These are phyloP conservation scores for Brassica napus DNA, from an alignment of 345 rosid genomes.

Conservation along the genomic window Da-Ae NC_063443.1:18114001-18114500, in stretches of 20 bases:
- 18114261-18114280: conserved; percentile 16
- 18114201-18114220: conserved; percentile 37
- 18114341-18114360: conserved; percentile 41
- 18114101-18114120: conserved; percentile 36
- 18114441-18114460: conserved; percentile 3
- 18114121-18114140: conserved; percentile 33
- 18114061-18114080: conserved; percentile 36
- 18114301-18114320: conserved; percentile 33
- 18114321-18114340: conserved; percentile 39
- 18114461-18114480: background rate
- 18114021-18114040: conserved; percentile 1
- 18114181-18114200: conserved; percentile 39
- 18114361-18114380: conserved; percentile 34
- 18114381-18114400: conserved; percentile 27
- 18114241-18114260: conserved; percentile 38
- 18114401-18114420: conserved; percentile 31
- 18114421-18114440: background rate
- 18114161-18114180: conserved; percentile 11
- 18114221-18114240: conserved; percentile 27
- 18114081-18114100: conserved; percentile 5
- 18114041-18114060: conserved; percentile 9
- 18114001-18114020: background rate
- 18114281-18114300: conserved; percentile 15
- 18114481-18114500: background rate
- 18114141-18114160: conserved; percentile 4